Evolutionary conservation across 192 early-diverging fungal genomes (phyloP).

Genomic region (Piromyces finnis): DNA sequence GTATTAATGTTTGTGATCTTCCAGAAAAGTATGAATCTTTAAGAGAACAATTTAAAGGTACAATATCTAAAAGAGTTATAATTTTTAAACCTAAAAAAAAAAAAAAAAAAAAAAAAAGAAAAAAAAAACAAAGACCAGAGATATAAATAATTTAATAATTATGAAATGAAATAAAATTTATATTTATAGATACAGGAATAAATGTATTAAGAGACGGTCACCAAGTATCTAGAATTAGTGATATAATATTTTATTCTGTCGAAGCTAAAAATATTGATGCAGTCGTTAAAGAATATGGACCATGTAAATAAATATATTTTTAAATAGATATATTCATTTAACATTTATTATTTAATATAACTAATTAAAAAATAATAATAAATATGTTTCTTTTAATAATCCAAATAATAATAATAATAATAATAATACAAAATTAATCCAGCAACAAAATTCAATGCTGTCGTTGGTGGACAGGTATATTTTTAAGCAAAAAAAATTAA

Average conservation of each 20-base stretch:
- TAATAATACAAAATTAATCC: neutral
- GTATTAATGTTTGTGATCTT: conserved; percentile 77
- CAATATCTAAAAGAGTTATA: no score
- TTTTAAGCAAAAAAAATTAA: no score
- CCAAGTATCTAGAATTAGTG: conserved; percentile 60
- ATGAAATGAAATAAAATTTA: neutral
- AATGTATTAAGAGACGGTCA: conserved; percentile 64
- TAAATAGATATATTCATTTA: neutral
- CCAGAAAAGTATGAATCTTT: conserved; percentile 57
- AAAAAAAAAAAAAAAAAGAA: neutral
- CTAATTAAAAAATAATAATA: neutral
- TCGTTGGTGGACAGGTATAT: conserved; percentile 72
- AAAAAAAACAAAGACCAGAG: neutral
- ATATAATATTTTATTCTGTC: conserved; percentile 88
- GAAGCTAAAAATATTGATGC: conserved; percentile 72
- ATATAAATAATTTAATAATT: neutral
- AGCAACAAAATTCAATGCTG: conserved; percentile 73
- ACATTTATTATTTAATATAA: no score
- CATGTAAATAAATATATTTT: conserved; percentile 32
- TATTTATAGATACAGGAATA: conserved; percentile 18
- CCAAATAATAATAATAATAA: neutral
- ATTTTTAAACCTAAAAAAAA: no score
- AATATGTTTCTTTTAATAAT: neutral
- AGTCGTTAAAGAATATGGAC: conserved; percentile 67
- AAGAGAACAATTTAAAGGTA: conserved; percentile 30